phyloP scores from a whole-genome alignment of 352 stramenopile species.

The Phytopythium litorale region DNA sequence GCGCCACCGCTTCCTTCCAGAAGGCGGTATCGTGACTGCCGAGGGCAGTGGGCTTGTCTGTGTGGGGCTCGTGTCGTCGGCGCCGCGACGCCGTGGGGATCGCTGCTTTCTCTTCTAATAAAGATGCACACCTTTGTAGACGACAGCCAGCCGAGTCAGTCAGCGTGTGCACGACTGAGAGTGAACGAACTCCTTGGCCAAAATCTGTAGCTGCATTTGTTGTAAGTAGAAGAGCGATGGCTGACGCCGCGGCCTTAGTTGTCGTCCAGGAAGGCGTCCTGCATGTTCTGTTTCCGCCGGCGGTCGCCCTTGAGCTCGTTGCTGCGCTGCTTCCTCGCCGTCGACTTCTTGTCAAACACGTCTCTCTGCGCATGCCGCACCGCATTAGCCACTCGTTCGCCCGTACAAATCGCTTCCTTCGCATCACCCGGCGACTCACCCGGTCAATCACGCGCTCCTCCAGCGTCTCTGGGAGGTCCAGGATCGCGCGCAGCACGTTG shows the following conservation, averaged over 20 bases:
- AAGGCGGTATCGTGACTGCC: background rate
- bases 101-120: slow-evolving; percentile 3
- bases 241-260: slow-evolving; percentile 9
- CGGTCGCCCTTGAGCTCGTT: slow-evolving; percentile 80
- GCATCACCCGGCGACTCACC: slow-evolving; percentile 24
- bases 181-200: background rate
- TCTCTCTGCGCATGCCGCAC: slow-evolving; percentile 35
- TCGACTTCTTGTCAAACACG: slow-evolving; percentile 81
- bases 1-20: background rate
- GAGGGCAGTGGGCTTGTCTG: background rate
- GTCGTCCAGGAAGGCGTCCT: slow-evolving; percentile 70
- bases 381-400: background rate
- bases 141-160: background rate
- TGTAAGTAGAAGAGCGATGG: too few relatives aligned
- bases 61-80: background rate
- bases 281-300: slow-evolving; percentile 72
- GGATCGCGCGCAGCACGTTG: slow-evolving; percentile 67
- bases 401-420: background rate
- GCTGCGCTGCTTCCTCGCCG: slow-evolving; percentile 68
- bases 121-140: slow-evolving; percentile 1
- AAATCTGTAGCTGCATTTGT: too few relatives aligned
- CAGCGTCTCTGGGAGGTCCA: slow-evolving; percentile 74
- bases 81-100: background rate
- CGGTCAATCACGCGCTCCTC: slow-evolving; percentile 71
- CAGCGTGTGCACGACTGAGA: background rate